Base-by-base conservation (phyloP, 371 early-diverging fungal genomes). In the Gilbertella persicaria region DNA sequence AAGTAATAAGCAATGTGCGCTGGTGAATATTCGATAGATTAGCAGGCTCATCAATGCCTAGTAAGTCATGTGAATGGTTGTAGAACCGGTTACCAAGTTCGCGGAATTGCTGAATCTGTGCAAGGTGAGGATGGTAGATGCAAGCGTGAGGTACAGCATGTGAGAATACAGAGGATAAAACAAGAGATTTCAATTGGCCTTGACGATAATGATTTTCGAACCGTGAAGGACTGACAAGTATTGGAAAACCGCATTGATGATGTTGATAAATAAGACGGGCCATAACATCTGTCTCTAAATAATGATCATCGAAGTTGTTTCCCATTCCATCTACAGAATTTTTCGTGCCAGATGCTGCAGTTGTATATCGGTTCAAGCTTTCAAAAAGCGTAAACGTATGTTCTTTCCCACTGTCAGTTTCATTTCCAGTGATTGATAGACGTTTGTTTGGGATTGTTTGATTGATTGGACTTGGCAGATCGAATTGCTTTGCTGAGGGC, bases 231-330 rank as follows among this genome's bases (percentile, higher is more conserved):
- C 50, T 55, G 29, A 65, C 68, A 9, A 67, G 43, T 4, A 53
- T 54, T 1, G 71, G 71, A 23, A 71, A 71, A 0, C 62, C 53
- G 21, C 71, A 71, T 42, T 71, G 50, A 24, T 67, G 66, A 20
- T 71, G 62, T 19, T 62, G 59, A 17, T 58, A 58, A 4, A 66
- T 53, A 7, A 69, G 20, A 4, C 62, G 62, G 10, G 52, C 49
- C 45, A 53, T 62, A 1, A 69, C 57, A 12, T 69, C 62, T 2
- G 38, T 42, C 21, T 53, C 57, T 1, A 64, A 38, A 16, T 55
- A 28, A 0, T 43, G 51, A 10, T 53, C 56, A 26, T 53, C 44
- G 13, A n/a, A n/a, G n/a, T 46, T 44, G 0, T 43, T n/a, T 8
- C 30, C 40, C 3, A 36, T 16, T 12, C n/a, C 42, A 16, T 45